Percentiles rank a stretch among this genome's conserved stretches.
Conservation (phyloP, 495 filamentous ascomycete genomes). For the Trichodelitschia bisporula region DNA sequence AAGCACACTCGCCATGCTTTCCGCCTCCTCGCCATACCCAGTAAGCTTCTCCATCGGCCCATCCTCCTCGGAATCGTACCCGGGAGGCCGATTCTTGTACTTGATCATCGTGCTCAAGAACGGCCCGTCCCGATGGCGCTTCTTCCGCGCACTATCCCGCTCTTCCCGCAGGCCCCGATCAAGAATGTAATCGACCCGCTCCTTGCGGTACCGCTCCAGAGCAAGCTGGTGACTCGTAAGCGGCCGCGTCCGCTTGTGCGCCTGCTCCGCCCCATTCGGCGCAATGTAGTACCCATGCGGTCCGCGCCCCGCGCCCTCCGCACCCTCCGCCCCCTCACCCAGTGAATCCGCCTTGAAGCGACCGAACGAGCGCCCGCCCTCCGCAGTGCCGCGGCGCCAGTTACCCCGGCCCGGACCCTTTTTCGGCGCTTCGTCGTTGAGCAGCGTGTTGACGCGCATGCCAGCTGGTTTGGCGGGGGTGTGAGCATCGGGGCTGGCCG, state of each 20-base stretch:
- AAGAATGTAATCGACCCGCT: constrained; percentile 71
- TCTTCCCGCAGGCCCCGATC: constrained; percentile 38
- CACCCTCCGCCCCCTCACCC: too few species aligned
- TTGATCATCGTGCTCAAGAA: constrained; percentile 46
- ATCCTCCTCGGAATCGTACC: constrained; percentile 65
- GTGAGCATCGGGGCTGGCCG: constrained; percentile 5
- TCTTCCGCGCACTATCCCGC: constrained; percentile 7
- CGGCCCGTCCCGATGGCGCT: constrained; percentile 31
- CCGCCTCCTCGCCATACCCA: constrained; percentile 1
- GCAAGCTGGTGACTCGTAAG: constrained; percentile 84
- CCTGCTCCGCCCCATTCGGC: constrained; percentile 10
- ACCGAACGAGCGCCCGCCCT: too few species aligned
- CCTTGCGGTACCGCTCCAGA: constrained; percentile 66
- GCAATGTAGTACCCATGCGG: constrained; percentile 13
- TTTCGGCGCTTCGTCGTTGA: constrained; percentile 15
- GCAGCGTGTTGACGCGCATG: constrained; percentile 19
- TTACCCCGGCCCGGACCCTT: constrained; percentile 19
- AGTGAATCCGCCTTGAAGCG: too few species aligned
- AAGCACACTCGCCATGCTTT: constrained; percentile 1
- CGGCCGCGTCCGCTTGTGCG: constrained; percentile 42
- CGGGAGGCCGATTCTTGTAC: constrained; percentile 37
- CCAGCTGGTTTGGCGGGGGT: constrained; percentile 4
- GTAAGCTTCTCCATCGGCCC: too few species aligned
- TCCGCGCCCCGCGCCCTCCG: constrained; percentile 2
- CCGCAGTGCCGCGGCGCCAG: constrained; percentile 13